Evolutionary conservation across 2,329 filamentous ascomycete genomes (phyloP), one percentile per base, ranked within the genome.

Genomic region (Dactylellina drechsleri): DNA sequence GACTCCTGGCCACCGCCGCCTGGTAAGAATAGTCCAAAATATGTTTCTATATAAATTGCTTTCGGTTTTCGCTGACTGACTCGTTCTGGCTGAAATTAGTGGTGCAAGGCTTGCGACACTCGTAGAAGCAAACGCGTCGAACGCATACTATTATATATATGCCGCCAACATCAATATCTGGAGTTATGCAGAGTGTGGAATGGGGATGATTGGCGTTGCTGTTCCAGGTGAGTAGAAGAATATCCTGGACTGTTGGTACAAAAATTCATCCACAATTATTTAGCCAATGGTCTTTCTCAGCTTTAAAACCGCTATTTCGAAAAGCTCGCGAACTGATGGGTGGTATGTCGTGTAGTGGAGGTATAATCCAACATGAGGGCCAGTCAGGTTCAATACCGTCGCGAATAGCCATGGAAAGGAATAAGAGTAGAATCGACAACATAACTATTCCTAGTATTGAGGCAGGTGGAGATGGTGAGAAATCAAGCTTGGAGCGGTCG

Each of bases 131-230:
- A 65, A 65, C 49, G n/a, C 40, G 3, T 10, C 23, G 7, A 2
- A 20, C 15, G 28, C 23, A 41, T 49, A 36, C 4, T 68, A 59
- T 23, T 68, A 75, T 16, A 16, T 31, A 23, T 75, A 68, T 20
- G 40, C 62, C 0, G 62, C 53, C 8, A 31, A 26, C 20, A 41
- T 64, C 5, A 60, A 64, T 28, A 59, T 52, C 16, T 68, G 64
- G 71, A 68, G 62, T 16, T 75, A 54, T 45, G 36, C 64, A 7
- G 64, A 75, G 31, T 68, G 64, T 31, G 52, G 64, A 16, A n/a
- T 75, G 8, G 71, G 71, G 2, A 64, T 75, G 20, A 75, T 75
- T 49, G 71, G 71, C 13, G 71, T 64, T 3, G 61, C 71, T 16
- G 20, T 58, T 68, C 71, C 71, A 31, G 70, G 70, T 74, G 7